Conservation (phyloP, 768 basidiomycete species). For the Trametes coccinea region DNA sequence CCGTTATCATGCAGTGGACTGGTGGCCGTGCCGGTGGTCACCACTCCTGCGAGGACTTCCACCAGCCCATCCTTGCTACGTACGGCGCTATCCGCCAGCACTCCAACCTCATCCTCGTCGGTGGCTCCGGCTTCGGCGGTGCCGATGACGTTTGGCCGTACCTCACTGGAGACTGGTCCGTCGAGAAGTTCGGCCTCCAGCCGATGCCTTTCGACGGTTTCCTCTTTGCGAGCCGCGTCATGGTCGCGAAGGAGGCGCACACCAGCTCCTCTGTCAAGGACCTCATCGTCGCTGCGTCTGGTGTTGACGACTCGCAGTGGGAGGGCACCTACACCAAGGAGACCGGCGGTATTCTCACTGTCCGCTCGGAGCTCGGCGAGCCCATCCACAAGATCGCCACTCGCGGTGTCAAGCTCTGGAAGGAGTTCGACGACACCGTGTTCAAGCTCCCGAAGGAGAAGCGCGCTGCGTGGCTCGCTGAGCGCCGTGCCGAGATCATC, state of each 20-base stretch:
- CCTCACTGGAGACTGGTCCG: slow-evolving; percentile 94
- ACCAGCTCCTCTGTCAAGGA: slow-evolving; percentile 95
- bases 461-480: slow-evolving; percentile 81
- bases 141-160: slow-evolving; percentile 97
- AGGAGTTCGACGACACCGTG: slow-evolving; percentile 96
- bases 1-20: slow-evolving; percentile 98
- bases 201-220: slow-evolving; percentile 99
- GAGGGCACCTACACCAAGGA: slow-evolving; percentile 93
- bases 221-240: slow-evolving; percentile 93
- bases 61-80: slow-evolving; percentile 89
- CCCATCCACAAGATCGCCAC: slow-evolving; percentile 99
- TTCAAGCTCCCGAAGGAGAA: slow-evolving; percentile 97
- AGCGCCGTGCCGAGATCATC: slow-evolving; percentile 88
- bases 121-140: slow-evolving; percentile 94
- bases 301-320: slow-evolving; percentile 88
- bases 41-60: slow-evolving; percentile 98
- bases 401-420: slow-evolving; percentile 96
- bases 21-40: slow-evolving; percentile 98
- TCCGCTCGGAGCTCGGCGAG: slow-evolving; percentile 96
- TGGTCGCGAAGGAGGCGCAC: slow-evolving; percentile 99
- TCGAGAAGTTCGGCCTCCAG: slow-evolving; percentile 75
- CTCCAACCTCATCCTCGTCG: slow-evolving; percentile 85
- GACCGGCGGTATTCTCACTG: slow-evolving; percentile 94
- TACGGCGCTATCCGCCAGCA: slow-evolving; percentile 90
- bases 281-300: slow-evolving; percentile 91